These are phyloP conservation scores for Exophiala lecanii-corni DNA, from an alignment of 2,329 filamentous ascomycete species.

Conservation along the genomic window DNA sequence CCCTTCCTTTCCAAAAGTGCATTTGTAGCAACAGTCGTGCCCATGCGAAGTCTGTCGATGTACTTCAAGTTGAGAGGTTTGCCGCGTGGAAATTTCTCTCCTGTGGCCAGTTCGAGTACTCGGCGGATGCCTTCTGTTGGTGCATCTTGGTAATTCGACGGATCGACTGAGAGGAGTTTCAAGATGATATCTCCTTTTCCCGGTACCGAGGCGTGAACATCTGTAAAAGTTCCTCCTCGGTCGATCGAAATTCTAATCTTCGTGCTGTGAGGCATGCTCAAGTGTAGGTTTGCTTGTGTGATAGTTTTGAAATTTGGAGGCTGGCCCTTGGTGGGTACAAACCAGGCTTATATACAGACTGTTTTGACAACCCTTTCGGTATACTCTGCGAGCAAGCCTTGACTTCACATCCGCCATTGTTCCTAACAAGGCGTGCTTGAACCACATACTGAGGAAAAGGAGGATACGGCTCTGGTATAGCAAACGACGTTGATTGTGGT, in stretches of 20 bases:
- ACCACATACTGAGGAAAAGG: no score
- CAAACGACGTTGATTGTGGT: no score
- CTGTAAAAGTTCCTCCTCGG: slow-evolving; percentile 39
- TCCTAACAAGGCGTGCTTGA: no score
- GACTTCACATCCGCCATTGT: no score
- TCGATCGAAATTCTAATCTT: slow-evolving; percentile 24
- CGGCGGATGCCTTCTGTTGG: slow-evolving; percentile 65
- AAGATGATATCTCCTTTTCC: slow-evolving; percentile 36
- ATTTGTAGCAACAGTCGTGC: slow-evolving; percentile 86
- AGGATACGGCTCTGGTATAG: no score
- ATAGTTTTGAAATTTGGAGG: no score
- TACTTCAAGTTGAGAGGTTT: slow-evolving; percentile 15
- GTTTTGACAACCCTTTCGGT: no score
- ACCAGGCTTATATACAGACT: no score
- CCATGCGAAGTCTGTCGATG: slow-evolving; percentile 68
- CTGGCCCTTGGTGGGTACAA: not conserved
- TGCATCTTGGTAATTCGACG: slow-evolving; percentile 44
- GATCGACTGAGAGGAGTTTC: slow-evolving; percentile 39
- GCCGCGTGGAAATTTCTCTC: slow-evolving; percentile 13
- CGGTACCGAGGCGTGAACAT: slow-evolving; percentile 37
- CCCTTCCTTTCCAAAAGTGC: slow-evolving; percentile 84
- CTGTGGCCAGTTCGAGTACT: slow-evolving; percentile 37
- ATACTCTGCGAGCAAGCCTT: no score
- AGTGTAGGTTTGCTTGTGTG: no score
- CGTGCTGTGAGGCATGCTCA: slow-evolving; percentile 1